phyloP scores from a whole-genome alignment of 2,329 filamentous ascomycete species.

The Aspergillus flavus region DNA sequence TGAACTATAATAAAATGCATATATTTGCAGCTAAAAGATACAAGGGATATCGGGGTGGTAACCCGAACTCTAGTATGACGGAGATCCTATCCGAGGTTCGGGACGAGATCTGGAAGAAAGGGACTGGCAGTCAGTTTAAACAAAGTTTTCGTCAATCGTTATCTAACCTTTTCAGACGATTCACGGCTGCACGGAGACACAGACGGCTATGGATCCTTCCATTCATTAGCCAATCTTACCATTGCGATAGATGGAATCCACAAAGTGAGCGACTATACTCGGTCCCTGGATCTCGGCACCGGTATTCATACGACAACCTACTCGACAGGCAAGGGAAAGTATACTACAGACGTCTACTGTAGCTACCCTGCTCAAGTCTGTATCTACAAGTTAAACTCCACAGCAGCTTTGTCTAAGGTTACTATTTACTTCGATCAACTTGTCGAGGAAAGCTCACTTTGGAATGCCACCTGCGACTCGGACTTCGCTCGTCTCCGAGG shows the following conservation, averaged over 20 bases:
- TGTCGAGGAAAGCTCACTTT: slow-evolving; percentile 25
- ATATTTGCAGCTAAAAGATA: background rate
- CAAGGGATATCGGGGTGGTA: background rate
- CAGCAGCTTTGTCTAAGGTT: slow-evolving; percentile 42
- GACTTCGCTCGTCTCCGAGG: background rate
- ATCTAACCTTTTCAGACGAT: background rate
- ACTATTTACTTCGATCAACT: slow-evolving; percentile 44
- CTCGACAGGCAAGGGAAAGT: background rate
- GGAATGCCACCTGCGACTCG: background rate
- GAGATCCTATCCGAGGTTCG: background rate
- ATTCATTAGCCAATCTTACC: background rate
- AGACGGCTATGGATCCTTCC: background rate
- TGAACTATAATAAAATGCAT: background rate
- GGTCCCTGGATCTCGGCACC: background rate
- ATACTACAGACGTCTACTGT: slow-evolving; percentile 19
- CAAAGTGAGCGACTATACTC: background rate
- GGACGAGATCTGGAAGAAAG: background rate
- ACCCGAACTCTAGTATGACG: background rate
- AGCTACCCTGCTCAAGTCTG: slow-evolving; percentile 45
- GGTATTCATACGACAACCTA: background rate
- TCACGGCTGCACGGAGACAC: background rate
- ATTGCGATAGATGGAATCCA: background rate
- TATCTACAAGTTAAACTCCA: slow-evolving; percentile 39
- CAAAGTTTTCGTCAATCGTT: background rate
- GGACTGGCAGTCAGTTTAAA: background rate